Evolutionary conservation across 768 basidiomycete species (phyloP).

Genomic region (Boletus fagicola): DNA sequence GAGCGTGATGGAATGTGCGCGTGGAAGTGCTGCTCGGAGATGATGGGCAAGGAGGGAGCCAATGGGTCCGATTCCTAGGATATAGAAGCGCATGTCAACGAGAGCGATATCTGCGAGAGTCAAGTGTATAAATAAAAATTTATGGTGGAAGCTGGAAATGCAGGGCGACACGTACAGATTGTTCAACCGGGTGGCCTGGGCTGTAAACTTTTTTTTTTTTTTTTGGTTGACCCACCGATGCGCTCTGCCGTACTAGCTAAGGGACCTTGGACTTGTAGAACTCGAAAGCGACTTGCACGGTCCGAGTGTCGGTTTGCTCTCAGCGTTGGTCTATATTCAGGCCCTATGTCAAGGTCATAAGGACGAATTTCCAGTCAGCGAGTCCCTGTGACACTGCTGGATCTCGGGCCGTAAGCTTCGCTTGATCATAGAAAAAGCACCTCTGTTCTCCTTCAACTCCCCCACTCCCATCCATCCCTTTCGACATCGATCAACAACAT

Average conservation of each 20-base stretch:
- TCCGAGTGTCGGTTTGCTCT: background rate
- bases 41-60: constrained; percentile 82
- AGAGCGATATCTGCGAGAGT: background rate
- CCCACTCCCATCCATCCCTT: constrained; percentile 8
- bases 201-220: background rate
- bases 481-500: constrained; percentile 11
- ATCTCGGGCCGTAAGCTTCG: constrained; percentile 13
- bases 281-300: background rate
- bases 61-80: constrained; percentile 79
- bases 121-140: background rate
- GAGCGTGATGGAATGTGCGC: constrained; percentile 57
- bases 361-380: background rate
- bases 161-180: background rate
- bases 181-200: background rate
- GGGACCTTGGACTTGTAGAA: background rate
- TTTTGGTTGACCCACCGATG: background rate
- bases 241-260: background rate
- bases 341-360: constrained; percentile 29
- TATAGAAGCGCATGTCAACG: constrained; percentile 57
- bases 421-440: constrained; percentile 7
- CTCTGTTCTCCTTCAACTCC: background rate
- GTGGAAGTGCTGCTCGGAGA: constrained; percentile 59
- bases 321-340: constrained; percentile 3
- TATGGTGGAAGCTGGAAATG: background rate
- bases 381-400: background rate